phyloP scores from a whole-genome alignment of 164 flowering plant species.

The Taxillus chinensis region DNA sequence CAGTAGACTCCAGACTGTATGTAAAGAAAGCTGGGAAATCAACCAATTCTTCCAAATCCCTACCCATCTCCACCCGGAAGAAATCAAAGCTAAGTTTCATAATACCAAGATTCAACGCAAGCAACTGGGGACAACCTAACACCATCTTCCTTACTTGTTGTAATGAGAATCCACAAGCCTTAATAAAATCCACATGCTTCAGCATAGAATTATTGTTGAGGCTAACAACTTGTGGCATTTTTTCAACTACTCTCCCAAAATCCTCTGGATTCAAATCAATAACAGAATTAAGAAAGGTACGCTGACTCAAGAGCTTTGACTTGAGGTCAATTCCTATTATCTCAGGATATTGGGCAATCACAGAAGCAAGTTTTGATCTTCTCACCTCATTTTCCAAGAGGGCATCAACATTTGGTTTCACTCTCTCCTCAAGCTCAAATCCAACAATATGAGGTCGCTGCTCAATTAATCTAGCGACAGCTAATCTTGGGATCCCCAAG shows the following conservation, averaged over 20 bases:
- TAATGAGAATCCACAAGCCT: constrained; percentile 61
- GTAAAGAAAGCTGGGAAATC: constrained; percentile 90
- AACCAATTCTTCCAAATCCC: constrained; percentile 73
- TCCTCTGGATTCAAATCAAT: constrained; percentile 40
- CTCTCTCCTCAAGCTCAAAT: constrained; percentile 59
- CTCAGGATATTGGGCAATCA: constrained; percentile 83
- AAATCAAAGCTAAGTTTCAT: constrained; percentile 69
- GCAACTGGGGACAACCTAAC: constrained; percentile 71
- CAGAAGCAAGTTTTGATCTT: constrained; percentile 38
- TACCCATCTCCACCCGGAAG: constrained; percentile 52
- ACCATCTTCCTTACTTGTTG: constrained; percentile 64
- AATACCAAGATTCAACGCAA: constrained; percentile 70
- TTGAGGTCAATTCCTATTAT: constrained; percentile 69
- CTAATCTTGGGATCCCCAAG: constrained; percentile 67
- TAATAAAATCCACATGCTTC: constrained; percentile 68
- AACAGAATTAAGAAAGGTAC: constrained; percentile 35
- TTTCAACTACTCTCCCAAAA: constrained; percentile 63
- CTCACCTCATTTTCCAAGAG: constrained; percentile 56
- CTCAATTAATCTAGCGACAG: constrained; percentile 85
- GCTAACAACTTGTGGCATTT: constrained; percentile 89
- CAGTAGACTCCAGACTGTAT: constrained; percentile 71
- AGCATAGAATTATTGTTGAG: constrained; percentile 39
- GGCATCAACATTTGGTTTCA: constrained; percentile 57
- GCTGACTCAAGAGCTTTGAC: constrained; percentile 49
- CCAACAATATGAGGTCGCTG: constrained; percentile 78